A percentile compares a stretch with the other conserved stretches of the same genome.
These are phyloP conservation scores for Suhomyces yuchorum DNA, from an alignment of 1,139 yeast species.

Conservation along the genomic window DNA sequence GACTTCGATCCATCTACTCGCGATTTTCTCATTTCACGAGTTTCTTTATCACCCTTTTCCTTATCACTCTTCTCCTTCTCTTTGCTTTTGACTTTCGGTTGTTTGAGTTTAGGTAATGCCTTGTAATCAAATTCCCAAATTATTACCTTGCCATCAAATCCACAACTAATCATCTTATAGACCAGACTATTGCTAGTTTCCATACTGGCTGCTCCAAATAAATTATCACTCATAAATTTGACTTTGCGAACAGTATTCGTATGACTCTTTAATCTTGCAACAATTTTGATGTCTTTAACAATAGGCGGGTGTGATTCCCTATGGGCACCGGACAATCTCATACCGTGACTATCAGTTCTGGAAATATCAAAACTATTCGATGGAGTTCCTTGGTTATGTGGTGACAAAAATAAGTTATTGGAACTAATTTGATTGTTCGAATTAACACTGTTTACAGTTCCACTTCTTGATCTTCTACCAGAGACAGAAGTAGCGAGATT, in stretches of 20 bases:
- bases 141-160: constrained; percentile 68
- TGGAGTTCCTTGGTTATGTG: constrained; percentile 22
- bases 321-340: constrained; percentile 11
- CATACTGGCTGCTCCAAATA: constrained; percentile 18
- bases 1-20: constrained; percentile 12
- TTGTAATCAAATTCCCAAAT: constrained; percentile 76
- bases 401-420: constrained; percentile 24
- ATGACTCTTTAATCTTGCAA: constrained; percentile 64
- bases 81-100: constrained; percentile 5
- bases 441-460: constrained; percentile 36
- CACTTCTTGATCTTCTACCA: constrained; percentile 41
- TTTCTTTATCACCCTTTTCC: constrained; percentile 1
- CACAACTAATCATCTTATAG: constrained; percentile 66
- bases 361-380: constrained; percentile 27
- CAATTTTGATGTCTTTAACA: constrained; percentile 45
- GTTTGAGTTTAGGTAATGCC: constrained; percentile 53
- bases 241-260: constrained; percentile 62
- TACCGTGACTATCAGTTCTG: constrained; percentile 6
- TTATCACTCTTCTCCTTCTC: constrained; percentile 9
- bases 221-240: constrained; percentile 28
- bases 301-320: constrained; percentile 35
- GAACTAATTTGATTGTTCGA: constrained; percentile 19
- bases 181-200: constrained; percentile 21
- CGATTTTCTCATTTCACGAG: constrained; percentile 6
- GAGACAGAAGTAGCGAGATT: constrained; percentile 10